Evolutionary conservation across 129 eudicot genomes (phyloP).

Genomic region (Ambrosia trifida): DNA sequence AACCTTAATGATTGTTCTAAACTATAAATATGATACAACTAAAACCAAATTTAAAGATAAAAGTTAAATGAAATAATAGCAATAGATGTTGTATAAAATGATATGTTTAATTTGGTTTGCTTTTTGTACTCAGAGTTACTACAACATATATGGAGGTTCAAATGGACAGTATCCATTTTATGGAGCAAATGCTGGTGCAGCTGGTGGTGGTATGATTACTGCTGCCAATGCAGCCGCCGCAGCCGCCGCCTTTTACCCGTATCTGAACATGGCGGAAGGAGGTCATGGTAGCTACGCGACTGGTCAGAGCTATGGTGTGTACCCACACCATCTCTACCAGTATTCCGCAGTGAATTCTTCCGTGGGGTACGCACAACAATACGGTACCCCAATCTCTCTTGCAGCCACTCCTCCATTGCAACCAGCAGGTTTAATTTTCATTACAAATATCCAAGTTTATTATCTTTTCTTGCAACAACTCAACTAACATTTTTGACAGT

Average conservation of each 20-base stretch:
- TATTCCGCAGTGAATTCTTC: conserved; percentile 59
- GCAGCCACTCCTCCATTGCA: conserved; percentile 75
- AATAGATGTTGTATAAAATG: background rate
- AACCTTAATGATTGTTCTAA: too few relatives aligned
- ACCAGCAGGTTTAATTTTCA: conserved; percentile 64
- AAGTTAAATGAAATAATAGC: too few relatives aligned
- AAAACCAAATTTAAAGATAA: too few relatives aligned
- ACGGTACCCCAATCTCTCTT: conserved; percentile 77
- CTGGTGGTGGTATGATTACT: conserved; percentile 60
- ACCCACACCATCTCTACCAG: conserved; percentile 67
- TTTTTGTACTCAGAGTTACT: conserved; percentile 60
- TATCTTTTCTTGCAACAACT: background rate
- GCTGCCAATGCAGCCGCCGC: conserved; percentile 61
- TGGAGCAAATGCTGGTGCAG: conserved; percentile 54
- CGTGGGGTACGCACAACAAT: conserved; percentile 65
- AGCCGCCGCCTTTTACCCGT: conserved; percentile 80
- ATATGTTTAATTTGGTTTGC: background rate
- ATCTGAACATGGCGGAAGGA: conserved; percentile 65
- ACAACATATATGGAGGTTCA: conserved; percentile 79
- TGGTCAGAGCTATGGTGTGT: conserved; percentile 68
- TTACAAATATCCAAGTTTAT: background rate
- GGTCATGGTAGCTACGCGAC: conserved; percentile 51
- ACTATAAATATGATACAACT: too few relatives aligned
- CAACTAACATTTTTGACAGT: conserved; percentile 89
- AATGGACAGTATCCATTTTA: conserved; percentile 70